Conservation (phyloP, 768 basidiomycete genomes). For the Fibroporia radiculosa region DNA sequence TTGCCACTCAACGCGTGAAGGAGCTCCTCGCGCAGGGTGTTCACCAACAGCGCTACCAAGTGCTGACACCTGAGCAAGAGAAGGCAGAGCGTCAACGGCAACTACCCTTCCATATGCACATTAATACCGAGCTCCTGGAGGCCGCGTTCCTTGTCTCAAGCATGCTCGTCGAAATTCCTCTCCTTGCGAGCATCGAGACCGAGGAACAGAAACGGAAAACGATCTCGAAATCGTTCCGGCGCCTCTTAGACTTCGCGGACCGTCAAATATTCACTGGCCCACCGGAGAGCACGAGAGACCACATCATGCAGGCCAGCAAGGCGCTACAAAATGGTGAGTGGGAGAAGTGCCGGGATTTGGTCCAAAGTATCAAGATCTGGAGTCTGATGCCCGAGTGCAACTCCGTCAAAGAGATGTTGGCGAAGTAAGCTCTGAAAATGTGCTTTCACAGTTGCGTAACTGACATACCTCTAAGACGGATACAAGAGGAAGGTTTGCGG, state of each 20-base stretch:
- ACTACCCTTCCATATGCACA: conserved; percentile 99
- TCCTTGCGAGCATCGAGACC: conserved; percentile 89
- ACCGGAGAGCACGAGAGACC: conserved; percentile 97
- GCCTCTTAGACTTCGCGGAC: conserved; percentile 93
- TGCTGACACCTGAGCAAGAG: conserved; percentile 90
- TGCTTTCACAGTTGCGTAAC: neutral
- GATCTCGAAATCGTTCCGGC: conserved; percentile 94
- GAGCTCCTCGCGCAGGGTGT: conserved; percentile 96
- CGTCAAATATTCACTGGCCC: conserved; percentile 97
- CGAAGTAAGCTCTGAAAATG: conserved; percentile 51
- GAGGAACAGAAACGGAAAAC: conserved; percentile 91
- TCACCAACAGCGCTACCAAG: conserved; percentile 86
- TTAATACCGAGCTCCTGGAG: conserved; percentile 96
- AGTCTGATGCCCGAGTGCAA: conserved; percentile 86
- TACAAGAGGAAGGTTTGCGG: conserved; percentile 94
- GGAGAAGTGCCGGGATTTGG: conserved; percentile 89
- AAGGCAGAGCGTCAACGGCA: conserved; percentile 93
- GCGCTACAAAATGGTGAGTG: conserved; percentile 95
- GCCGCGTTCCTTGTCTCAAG: conserved; percentile 97
- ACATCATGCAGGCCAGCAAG: conserved; percentile 99
- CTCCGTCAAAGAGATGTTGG: conserved; percentile 90
- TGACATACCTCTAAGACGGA: conserved; percentile 53
- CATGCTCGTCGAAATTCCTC: conserved; percentile 96
- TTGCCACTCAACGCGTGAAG: conserved; percentile 93
- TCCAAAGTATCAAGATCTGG: conserved; percentile 98